Evolutionary conservation across 108 stramenopile genomes (phyloP).

Genomic region (Nitzschia inconspicua): DNA sequence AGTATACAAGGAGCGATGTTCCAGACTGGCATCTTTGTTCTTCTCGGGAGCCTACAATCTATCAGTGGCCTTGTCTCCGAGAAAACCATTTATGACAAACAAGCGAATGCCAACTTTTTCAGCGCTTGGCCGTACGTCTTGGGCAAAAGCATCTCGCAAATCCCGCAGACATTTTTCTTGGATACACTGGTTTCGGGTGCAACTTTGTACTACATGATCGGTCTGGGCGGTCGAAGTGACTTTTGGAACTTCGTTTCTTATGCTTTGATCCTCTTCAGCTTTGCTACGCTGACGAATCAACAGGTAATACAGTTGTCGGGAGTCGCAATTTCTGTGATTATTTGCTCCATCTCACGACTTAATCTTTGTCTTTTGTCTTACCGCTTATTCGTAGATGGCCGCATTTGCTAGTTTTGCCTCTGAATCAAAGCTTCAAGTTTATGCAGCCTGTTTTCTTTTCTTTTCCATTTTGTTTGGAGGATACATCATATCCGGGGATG

Average conservation of each 20-base stretch:
- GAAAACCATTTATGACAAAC: constrained; percentile 82
- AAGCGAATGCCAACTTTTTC: constrained; percentile 70
- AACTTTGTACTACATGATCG: constrained; percentile 57
- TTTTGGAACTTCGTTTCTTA: constrained; percentile 27
- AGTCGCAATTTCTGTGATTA: no score
- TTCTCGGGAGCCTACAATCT: constrained; percentile 57
- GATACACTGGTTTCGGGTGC: constrained; percentile 55
- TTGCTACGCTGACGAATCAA: constrained; percentile 38
- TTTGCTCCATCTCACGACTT: no score
- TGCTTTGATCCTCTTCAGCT: constrained; percentile 25
- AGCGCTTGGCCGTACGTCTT: constrained; percentile 54
- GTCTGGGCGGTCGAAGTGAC: constrained; percentile 25
- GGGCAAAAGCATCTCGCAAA: constrained; percentile 44
- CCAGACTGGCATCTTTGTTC: constrained; percentile 55
- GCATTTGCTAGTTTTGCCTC: constrained; percentile 35
- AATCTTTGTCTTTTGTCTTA: no score
- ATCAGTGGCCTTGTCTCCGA: constrained; percentile 58
- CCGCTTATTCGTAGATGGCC: no score
- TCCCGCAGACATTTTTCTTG: constrained; percentile 35
- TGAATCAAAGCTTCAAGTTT: constrained; percentile 19
- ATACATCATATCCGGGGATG: constrained; percentile 44
- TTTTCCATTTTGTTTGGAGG: constrained; percentile 49
- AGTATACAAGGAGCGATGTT: constrained; percentile 45
- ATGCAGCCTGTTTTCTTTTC: constrained; percentile 33
- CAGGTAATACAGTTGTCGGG: no score